Evolutionary conservation across 176 grass and related monocot species (phyloP).

Genomic region (Juncus inflexus): DNA sequence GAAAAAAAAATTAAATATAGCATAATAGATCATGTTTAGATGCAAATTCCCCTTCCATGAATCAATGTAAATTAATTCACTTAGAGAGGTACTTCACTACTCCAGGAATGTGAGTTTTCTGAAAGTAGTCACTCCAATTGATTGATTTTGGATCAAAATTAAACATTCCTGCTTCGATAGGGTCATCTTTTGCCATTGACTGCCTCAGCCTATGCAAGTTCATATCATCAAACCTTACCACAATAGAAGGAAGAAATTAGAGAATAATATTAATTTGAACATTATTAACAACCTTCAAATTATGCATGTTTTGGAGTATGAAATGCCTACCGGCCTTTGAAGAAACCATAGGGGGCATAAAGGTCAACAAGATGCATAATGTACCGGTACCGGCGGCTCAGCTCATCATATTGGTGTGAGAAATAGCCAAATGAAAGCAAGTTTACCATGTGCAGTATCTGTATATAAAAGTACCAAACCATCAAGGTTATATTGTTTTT

Average conservation of each 20-base stretch:
- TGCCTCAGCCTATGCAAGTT: slow-evolving; percentile 34
- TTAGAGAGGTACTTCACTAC: slow-evolving; percentile 25
- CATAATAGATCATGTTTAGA: no score
- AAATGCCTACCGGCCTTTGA: slow-evolving; percentile 34
- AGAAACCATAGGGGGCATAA: slow-evolving; percentile 54
- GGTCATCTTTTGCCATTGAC: slow-evolving; percentile 3
- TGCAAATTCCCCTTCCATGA: no score
- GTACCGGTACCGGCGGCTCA: slow-evolving; percentile 37
- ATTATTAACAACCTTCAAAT: background rate
- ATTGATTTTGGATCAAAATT: slow-evolving; percentile 31
- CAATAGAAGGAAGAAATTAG: background rate
- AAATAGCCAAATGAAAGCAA: slow-evolving; percentile 10
- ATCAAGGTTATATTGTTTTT: background rate
- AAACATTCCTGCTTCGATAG: background rate
- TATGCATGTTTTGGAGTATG: background rate
- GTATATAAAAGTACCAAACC: background rate
- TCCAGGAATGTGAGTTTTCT: slow-evolving; percentile 23
- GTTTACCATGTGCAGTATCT: slow-evolving; percentile 39
- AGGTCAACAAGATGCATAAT: slow-evolving; percentile 60
- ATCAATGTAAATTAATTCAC: slow-evolving; percentile 22
- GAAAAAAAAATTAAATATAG: no score
- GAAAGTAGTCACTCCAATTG: slow-evolving; percentile 36
- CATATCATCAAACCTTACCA: slow-evolving; percentile 35
- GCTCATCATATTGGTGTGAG: slow-evolving; percentile 11
- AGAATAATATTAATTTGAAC: background rate